Base-by-base conservation (phyloP, 2,329 filamentous ascomycete genomes). In the Pochonia chlamydosporia region DNA sequence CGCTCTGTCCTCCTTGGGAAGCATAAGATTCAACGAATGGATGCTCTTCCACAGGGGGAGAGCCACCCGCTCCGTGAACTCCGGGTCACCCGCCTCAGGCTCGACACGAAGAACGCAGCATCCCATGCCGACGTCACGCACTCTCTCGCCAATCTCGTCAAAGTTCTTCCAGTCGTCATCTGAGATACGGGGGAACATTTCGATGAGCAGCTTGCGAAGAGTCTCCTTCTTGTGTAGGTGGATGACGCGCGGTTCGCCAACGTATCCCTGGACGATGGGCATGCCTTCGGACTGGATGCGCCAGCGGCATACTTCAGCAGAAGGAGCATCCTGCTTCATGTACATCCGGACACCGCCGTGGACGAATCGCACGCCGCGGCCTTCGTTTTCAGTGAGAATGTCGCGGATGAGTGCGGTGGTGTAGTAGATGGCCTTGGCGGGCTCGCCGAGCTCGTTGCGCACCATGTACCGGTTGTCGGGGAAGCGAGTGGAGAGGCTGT, bases 271-370 rank as follows among this genome's bases (percentile, higher is more conserved):
- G 30, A 96, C 75, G 55, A 99, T 90, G 9, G 87, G 83, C 71
- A 99, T 82, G 21, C 93, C 93, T 67, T 99, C 93, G 11, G 85
- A 87, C 73, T 99, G 93, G 58, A 99, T 93, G 40, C 93, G 83
- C 93, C 93, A 99, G 49, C 85, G 81, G 72, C 91, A 96, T 28
- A 93, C 86, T 46, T 91, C 85, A 30, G 85, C 84, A 5, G 84
- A 87, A 50, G 95, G 91, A 0, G 89, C 86, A 61, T 96, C 90
- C 66, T 97, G 92, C 73, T 95, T 96, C 75, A 97, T 93, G 65
- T 95, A 99, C 89, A 97, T 97, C 71, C 95, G 95, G 28, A 99
- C 91, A 54, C 93, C 93, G 43, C 87, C 92, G 68, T 99, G 93
- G 43, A 99, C 87, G 63, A 99, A 96, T 65, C 93, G 95, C 67